Base-by-base conservation (phyloP, 2,329 filamentous ascomycete species). In the Penicillium sp. region DNA sequence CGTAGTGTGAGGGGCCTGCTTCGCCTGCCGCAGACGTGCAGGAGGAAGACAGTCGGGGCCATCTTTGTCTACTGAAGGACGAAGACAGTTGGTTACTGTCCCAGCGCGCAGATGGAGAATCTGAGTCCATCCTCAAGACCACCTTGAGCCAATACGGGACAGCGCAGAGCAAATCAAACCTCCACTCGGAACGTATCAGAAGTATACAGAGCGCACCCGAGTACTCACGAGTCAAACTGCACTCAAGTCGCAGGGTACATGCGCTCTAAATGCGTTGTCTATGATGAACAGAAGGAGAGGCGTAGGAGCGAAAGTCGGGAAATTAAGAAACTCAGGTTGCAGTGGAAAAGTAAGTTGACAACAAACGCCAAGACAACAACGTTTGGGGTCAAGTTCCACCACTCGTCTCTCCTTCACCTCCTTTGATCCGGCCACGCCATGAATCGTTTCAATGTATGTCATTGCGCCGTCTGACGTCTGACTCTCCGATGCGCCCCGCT, bases 401-500 rank as follows among this genome's bases (percentile, higher is more conserved):
- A 43, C 34, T 50, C 40, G 26, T 46, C 44, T 42, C 40, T 44
- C 35, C 27, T 44, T 40, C 42, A 46, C 44, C 43, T 28, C 34
- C 43, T 50, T 26, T 38, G 35, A 36, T 40, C 36, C 29, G 40
- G 44, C 43, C 39, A 32, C 54, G 55, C 49, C 47, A 67, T 66
- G 63, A 64, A 64, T 53, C 58, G 51, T 38, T 64, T 67, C 43
- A 57, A 64, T 52, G 67, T 69, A 66, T 50, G 59, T 44, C 42
- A 20, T 5, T 27, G 31, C 7, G 26, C 23, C 27, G 5, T 41
- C 42, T 29, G 34, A 34, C 24, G 5, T 41, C 42, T 29, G 34
- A 34, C 14, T 6, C 37, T 29, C 4, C 8, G 10, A 28, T 16
- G 26, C 27, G 3, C 34, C 22, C 27, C 29, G 47, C 31, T 46